A percentile compares a stretch with the other conserved stretches of the same genome.
phyloP scores from a whole-genome alignment of 257 asterid species.

The Verbascum thapsus region DNA sequence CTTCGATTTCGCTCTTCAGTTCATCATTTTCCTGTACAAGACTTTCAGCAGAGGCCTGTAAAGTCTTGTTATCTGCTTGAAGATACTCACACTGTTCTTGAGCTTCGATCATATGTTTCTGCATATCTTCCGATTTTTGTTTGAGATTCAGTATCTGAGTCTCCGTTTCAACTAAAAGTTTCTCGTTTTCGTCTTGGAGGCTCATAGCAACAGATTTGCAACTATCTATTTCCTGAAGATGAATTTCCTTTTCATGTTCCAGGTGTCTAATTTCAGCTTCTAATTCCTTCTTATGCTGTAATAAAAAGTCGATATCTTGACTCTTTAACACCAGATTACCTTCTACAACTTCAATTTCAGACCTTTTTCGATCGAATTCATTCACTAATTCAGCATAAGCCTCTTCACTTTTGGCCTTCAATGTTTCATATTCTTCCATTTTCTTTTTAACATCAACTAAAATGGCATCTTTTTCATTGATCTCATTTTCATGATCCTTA shows the following conservation, averaged over 20 bases:
- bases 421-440: slow-evolving; percentile 48
- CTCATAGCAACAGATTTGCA: slow-evolving; percentile 34
- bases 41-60: slow-evolving; percentile 37
- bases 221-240: slow-evolving; percentile 39
- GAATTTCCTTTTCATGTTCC: slow-evolving; percentile 45
- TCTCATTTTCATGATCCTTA: slow-evolving; percentile 42
- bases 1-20: slow-evolving; percentile 45
- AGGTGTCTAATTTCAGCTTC: slow-evolving; percentile 44
- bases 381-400: slow-evolving; percentile 35
- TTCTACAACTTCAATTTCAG: slow-evolving; percentile 36
- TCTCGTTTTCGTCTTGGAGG: slow-evolving; percentile 50
- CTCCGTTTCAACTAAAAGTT: slow-evolving; percentile 45
- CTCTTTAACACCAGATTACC: slow-evolving; percentile 42
- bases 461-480: slow-evolving; percentile 35
- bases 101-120: slow-evolving; percentile 42
- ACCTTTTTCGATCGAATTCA: slow-evolving; percentile 45
- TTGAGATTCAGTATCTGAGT: slow-evolving; percentile 39
- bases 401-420: slow-evolving; percentile 46
- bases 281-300: slow-evolving; percentile 36
- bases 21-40: slow-evolving; percentile 39
- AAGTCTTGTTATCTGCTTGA: slow-evolving; percentile 43
- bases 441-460: slow-evolving; percentile 41
- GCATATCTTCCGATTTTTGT: slow-evolving; percentile 39
- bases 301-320: slow-evolving; percentile 31
- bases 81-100: slow-evolving; percentile 50